A percentile compares a stretch with the other conserved stretches of the same genome.
Evolutionary conservation across 805 yeast genomes (phyloP).

Genomic region (Wickerhamomyces chaumierensis): DNA sequence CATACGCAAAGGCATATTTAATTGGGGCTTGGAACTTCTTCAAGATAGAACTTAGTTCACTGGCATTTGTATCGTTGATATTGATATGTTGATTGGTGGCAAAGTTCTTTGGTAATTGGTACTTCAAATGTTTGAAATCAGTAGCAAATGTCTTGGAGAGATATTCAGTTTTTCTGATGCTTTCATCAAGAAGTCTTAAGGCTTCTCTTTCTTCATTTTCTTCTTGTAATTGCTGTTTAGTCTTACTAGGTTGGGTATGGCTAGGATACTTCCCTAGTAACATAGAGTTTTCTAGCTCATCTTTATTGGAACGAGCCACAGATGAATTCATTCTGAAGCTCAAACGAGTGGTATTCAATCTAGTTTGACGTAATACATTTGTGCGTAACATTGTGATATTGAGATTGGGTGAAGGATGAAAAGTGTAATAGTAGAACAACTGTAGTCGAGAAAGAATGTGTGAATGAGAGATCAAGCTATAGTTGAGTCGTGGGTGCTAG

Average conservation of each 20-base stretch:
- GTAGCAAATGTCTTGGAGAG: constrained; percentile 11
- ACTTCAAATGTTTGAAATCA: constrained; percentile 3
- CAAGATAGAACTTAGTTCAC: constrained; percentile 36
- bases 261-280: background rate
- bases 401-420: too few species aligned
- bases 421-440: too few species aligned
- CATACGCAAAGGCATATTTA: constrained; percentile 81
- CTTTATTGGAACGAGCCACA: background rate
- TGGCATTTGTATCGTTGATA: constrained; percentile 29
- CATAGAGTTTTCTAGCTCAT: background rate
- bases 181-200: constrained; percentile 13
- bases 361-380: background rate
- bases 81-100: constrained; percentile 47
- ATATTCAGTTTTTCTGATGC: constrained; percentile 16
- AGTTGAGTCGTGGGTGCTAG: too few species aligned
- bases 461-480: too few species aligned
- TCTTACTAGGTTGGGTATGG: background rate
- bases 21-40: constrained; percentile 61
- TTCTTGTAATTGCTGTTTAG: background rate
- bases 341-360: background rate
- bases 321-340: background rate
- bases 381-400: background rate
- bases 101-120: constrained; percentile 39
- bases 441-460: too few species aligned
- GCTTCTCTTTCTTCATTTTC: constrained; percentile 4